A percentile compares a stretch with the other conserved stretches of the same genome.
Evolutionary conservation across 768 basidiomycete genomes (phyloP).

Genomic region (Panus rudis): DNA sequence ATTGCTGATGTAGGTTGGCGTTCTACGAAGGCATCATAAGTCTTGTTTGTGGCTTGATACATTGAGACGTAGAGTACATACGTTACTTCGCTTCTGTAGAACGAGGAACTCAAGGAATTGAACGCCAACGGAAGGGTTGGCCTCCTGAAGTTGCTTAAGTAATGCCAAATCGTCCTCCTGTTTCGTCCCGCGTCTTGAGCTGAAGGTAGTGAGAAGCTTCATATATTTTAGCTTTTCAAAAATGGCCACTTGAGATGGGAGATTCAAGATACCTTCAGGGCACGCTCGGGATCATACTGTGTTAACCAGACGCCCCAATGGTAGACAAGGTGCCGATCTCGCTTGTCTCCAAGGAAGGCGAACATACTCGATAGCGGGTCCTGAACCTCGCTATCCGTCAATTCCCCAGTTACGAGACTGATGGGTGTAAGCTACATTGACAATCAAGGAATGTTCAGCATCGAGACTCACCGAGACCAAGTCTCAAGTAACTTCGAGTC

Average conservation of each 20-base stretch:
- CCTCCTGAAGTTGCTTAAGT: conserved; percentile 48
- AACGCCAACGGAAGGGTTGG: conserved; percentile 53
- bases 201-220: conserved; percentile 56
- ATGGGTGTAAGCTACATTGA: conserved; percentile 2
- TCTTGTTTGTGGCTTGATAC: neutral
- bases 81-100: conserved; percentile 56
- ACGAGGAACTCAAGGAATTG: conserved; percentile 80
- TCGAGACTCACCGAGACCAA: conserved; percentile 56
- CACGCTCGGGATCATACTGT: conserved; percentile 58
- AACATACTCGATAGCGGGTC: conserved; percentile 62
- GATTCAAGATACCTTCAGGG: conserved; percentile 52
- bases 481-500: conserved; percentile 57
- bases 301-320: conserved; percentile 81
- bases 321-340: conserved; percentile 55
- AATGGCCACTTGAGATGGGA: too few species aligned
- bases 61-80: conserved; percentile 23
- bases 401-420: conserved; percentile 62
- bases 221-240: neutral
- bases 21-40: conserved; percentile 38
- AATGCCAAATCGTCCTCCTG: conserved; percentile 55
- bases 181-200: conserved; percentile 46
- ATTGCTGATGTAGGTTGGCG: conserved; percentile 54
- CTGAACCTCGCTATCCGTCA: conserved; percentile 52
- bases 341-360: conserved; percentile 45
- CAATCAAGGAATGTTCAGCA: neutral